Evolutionary conservation across 2,329 filamentous ascomycete genomes (phyloP).

Genomic region (Fusarium pseudoanthophilum): DNA sequence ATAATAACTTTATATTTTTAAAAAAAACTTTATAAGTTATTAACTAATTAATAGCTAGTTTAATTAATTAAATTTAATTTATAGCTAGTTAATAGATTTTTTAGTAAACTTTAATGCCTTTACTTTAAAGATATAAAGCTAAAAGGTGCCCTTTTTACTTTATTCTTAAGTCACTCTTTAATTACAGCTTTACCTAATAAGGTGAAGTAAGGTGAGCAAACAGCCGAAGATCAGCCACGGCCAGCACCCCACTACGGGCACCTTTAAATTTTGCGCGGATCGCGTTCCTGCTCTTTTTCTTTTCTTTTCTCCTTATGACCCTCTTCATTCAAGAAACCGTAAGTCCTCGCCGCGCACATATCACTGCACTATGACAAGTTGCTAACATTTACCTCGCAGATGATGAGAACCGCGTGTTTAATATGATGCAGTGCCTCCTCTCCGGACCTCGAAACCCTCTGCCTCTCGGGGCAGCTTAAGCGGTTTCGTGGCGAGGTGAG

Average conservation of each 20-base stretch:
- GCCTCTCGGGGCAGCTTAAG: slow-evolving; percentile 79
- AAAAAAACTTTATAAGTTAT: no score
- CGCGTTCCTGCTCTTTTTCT: slow-evolving; percentile 46
- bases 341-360: slow-evolving; percentile 57
- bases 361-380: neutral
- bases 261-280: slow-evolving; percentile 53
- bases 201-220: neutral
- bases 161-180: no score
- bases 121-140: no score
- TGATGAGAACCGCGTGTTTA: slow-evolving; percentile 99
- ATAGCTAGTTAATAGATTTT: no score
- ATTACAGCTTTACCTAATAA: no score
- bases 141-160: no score
- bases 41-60: no score
- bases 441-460: slow-evolving; percentile 82
- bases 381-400: slow-evolving; percentile 65
- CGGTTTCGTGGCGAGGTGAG: slow-evolving; percentile 75
- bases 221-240: slow-evolving; percentile 46
- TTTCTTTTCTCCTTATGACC: slow-evolving; percentile 76
- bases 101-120: no score
- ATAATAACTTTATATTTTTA: no score
- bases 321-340: slow-evolving; percentile 99
- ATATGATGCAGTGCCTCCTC: slow-evolving; percentile 81
- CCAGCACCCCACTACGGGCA: slow-evolving; percentile 35
- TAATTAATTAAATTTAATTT: no score